phyloP scores from a whole-genome alignment of 1,139 yeast genomes.

The Saccharomyces hybrid region DNA sequence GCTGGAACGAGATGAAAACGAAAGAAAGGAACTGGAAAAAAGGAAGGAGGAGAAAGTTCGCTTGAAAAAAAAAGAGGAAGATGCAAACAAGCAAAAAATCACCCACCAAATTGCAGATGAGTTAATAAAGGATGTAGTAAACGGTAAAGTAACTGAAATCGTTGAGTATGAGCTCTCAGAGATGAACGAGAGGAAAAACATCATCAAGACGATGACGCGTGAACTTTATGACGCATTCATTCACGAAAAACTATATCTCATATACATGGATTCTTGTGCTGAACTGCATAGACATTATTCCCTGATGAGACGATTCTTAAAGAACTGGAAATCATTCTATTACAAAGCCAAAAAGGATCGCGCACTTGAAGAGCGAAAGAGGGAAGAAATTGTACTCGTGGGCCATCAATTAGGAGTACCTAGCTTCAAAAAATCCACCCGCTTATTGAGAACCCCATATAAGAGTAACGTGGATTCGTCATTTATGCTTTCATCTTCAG shows the following conservation, averaged over 20 bases:
- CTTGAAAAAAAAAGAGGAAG: constrained; percentile 8
- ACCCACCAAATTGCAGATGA: constrained; percentile 28
- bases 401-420: constrained; percentile 35
- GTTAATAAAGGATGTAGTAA: constrained; percentile 33
- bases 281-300: constrained; percentile 29
- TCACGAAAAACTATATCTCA: constrained; percentile 45
- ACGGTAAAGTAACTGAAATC: constrained; percentile 8
- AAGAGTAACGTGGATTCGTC: constrained; percentile 9
- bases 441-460: constrained; percentile 12
- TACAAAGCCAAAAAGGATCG: constrained; percentile 29
- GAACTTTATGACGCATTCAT: constrained; percentile 56
- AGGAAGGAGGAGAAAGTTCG: neutral
- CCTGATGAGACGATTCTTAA: constrained; percentile 27
- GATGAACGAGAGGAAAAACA: neutral
- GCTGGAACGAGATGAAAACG: too few relatives aligned
- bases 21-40: neutral
- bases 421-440: constrained; percentile 20
- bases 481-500: constrained; percentile 13
- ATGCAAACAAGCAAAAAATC: constrained; percentile 23
- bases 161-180: neutral
- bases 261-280: constrained; percentile 40
- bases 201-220: constrained; percentile 29
- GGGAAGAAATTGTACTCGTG: constrained; percentile 39
- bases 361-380: constrained; percentile 36
- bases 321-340: constrained; percentile 28